Evolutionary conservation across 257 asterid species (phyloP).

Genomic region (Rhazya stricta): DNA sequence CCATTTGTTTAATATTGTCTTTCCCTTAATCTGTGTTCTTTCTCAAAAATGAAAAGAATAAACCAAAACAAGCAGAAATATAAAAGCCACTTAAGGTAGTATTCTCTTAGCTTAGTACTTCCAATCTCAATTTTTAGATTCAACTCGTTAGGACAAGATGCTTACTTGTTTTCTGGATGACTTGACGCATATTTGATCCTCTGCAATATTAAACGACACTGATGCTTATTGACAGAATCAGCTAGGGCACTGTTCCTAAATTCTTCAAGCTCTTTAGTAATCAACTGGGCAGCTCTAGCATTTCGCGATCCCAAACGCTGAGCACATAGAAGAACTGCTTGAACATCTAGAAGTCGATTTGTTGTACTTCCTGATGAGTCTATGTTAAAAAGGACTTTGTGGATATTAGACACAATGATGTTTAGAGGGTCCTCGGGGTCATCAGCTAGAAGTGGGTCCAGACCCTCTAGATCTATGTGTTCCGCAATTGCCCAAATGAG

Average conservation of each 20-base stretch:
- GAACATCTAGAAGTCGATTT: conserved; percentile 82
- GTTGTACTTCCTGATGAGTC: conserved; percentile 70
- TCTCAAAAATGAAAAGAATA: background rate
- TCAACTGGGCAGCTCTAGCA: conserved; percentile 76
- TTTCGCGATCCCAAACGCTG: conserved; percentile 83
- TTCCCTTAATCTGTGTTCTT: background rate
- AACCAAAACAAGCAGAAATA: background rate
- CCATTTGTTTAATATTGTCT: background rate
- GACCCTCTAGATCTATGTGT: conserved; percentile 75
- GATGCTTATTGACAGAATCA: conserved; percentile 90
- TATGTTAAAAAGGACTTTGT: conserved; percentile 58
- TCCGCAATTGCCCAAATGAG: conserved; percentile 85
- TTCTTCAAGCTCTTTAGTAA: conserved; percentile 84
- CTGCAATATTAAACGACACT: conserved; percentile 72
- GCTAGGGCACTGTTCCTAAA: conserved; percentile 61
- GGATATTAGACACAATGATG: conserved; percentile 61
- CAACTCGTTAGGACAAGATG: conserved; percentile 12
- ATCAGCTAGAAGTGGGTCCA: conserved; percentile 89
- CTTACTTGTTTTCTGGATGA: conserved; percentile 78
- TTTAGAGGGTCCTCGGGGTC: conserved; percentile 82
- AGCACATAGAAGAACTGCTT: conserved; percentile 81
- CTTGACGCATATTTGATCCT: conserved; percentile 63
- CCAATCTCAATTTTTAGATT: background rate
- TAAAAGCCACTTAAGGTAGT: background rate
- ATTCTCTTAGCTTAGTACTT: background rate